A percentile compares a stretch with the other conserved stretches of the same genome.
phyloP scores from a whole-genome alignment of 2,329 filamentous ascomycete genomes.

The Neofusicoccum laricinum region DNA sequence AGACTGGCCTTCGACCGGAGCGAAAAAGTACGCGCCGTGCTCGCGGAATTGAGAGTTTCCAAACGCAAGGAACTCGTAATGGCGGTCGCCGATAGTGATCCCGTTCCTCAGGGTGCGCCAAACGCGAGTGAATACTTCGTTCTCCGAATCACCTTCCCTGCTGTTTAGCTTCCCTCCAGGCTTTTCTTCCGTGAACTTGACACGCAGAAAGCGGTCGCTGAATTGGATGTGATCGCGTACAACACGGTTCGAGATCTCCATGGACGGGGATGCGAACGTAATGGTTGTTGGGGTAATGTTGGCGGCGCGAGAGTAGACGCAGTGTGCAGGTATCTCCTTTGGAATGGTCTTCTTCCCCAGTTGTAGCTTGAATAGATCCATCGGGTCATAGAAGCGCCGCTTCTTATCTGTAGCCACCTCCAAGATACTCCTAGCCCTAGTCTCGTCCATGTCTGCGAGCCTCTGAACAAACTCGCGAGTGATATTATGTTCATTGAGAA shows the following conservation, averaged over 20 bases:
- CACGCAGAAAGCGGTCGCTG: constrained; percentile 78
- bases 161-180: constrained; percentile 39
- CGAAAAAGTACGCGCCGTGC: constrained; percentile 90
- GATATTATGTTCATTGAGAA: constrained; percentile 74
- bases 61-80: constrained; percentile 88
- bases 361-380: constrained; percentile 63
- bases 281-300: constrained; percentile 82
- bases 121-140: constrained; percentile 60
- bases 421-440: constrained; percentile 63
- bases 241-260: constrained; percentile 87
- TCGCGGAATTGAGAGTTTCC: constrained; percentile 95
- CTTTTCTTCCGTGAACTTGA: constrained; percentile 86
- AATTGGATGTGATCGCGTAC: constrained; percentile 67
- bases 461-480: constrained; percentile 62
- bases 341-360: constrained; percentile 42
- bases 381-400: constrained; percentile 63
- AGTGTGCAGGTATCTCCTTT: constrained; percentile 65
- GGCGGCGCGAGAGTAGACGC: constrained; percentile 71
- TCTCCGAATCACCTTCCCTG: constrained; percentile 26
- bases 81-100: constrained; percentile 75
- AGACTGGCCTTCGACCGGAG: constrained; percentile 62
- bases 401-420: constrained; percentile 70
- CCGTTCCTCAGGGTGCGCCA: constrained; percentile 58
- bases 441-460: constrained; percentile 52
- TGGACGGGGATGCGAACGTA: constrained; percentile 69